These are phyloP conservation scores for Calonectria honghensis DNA, from an alignment of 2,329 filamentous ascomycete species.

Conservation along the genomic window DNA sequence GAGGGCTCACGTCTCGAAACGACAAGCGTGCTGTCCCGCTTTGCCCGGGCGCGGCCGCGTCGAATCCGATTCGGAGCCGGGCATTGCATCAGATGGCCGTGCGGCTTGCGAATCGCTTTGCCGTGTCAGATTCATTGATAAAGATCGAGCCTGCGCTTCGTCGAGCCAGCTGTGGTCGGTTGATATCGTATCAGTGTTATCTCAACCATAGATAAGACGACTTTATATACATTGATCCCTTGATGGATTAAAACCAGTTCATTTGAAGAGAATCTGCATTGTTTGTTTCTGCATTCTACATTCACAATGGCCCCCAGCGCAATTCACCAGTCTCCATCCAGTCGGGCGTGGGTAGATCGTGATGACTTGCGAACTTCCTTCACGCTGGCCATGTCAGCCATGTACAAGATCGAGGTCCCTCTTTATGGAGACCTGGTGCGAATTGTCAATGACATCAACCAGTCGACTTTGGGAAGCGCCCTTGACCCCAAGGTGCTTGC, in stretches of 20 bases:
- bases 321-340: constrained; percentile 4
- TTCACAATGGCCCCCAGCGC: constrained; percentile 39
- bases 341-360: constrained; percentile 31
- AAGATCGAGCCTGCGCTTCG: constrained; percentile 17
- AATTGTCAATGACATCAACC: constrained; percentile 48
- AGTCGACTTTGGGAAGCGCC: constrained; percentile 34
- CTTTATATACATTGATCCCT: constrained; percentile 6
- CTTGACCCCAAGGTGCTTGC: constrained; percentile 44
- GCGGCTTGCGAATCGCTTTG: constrained; percentile 16
- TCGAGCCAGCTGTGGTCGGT: constrained; percentile 23
- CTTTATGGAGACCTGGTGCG: constrained; percentile 48
- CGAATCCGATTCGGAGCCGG: background rate
- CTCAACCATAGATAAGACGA: constrained; percentile 35
- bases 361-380: constrained; percentile 51
- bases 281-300: background rate
- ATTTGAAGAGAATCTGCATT: background rate
- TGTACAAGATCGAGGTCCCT: constrained; percentile 52
- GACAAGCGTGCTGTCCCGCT: background rate
- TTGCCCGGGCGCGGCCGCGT: background rate
- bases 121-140: constrained; percentile 24
- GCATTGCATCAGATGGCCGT: constrained; percentile 7
- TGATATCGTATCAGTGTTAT: constrained; percentile 41
- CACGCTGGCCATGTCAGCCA: constrained; percentile 49
- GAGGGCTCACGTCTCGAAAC: background rate
- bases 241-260: background rate